Evolutionary conservation across 129 eudicot species (phyloP).

Genomic region (Rutidosis leptorrhynchoides): DNA sequence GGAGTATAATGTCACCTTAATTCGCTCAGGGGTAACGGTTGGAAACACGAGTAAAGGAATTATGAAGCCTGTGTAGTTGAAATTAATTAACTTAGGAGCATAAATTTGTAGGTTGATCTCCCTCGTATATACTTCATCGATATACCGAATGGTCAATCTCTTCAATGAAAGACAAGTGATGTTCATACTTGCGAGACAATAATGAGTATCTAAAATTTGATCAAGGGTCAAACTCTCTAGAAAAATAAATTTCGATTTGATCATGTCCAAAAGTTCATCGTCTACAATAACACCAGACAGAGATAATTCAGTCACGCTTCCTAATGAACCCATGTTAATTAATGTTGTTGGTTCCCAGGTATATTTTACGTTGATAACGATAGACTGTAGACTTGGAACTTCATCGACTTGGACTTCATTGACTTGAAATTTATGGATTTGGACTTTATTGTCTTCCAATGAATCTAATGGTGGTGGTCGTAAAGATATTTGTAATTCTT

Average conservation of each 20-base stretch:
- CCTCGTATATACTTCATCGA: no score
- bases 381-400: background rate
- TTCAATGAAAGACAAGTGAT: background rate
- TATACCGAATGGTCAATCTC: background rate
- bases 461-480: no score
- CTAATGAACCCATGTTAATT: no score
- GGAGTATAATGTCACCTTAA: background rate
- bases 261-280: background rate
- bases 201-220: no score
- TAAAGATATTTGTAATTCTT: background rate
- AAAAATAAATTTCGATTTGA: background rate
- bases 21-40: background rate
- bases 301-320: background rate
- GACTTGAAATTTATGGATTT: background rate
- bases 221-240: conserved; percentile 6
- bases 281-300: background rate
- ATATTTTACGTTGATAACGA: no score
- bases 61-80: background rate
- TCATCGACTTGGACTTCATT: background rate
- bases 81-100: conserved; percentile 8
- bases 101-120: background rate
- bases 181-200: no score
- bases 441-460: no score
- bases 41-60: background rate
- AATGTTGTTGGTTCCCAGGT: background rate